Conservation (phyloP, 1,139 yeast genomes). For the Geotrichum macrosporum region DNA sequence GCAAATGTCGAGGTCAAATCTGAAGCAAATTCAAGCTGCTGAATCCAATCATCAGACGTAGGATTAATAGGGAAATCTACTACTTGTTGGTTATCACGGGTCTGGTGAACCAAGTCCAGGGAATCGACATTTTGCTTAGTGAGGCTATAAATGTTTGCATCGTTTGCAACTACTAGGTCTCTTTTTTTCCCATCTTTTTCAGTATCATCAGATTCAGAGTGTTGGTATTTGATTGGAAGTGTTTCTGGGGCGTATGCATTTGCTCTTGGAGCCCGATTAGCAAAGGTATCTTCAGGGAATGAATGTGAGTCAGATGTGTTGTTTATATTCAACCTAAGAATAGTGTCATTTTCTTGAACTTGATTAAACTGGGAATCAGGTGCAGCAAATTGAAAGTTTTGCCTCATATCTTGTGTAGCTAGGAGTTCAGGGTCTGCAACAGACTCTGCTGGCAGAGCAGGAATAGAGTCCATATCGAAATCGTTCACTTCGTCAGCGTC, state of each 20-base stretch:
- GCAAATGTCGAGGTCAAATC: constrained; percentile 16
- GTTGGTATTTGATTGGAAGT: neutral
- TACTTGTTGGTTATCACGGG: neutral
- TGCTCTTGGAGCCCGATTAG: neutral
- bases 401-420: neutral
- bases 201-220: constrained; percentile 4
- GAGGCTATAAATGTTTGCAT: neutral
- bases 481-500: constrained; percentile 40
- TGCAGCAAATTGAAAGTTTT: neutral
- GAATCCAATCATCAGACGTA: constrained; percentile 15
- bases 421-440: neutral
- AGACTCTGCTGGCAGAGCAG: neutral
- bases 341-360: neutral
- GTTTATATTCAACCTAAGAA: neutral
- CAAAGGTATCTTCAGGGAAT: constrained; percentile 11
- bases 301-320: constrained; percentile 1
- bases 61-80: neutral
- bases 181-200: constrained; percentile 1
- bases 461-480: constrained; percentile 19
- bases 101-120: neutral
- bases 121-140: neutral
- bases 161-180: neutral
- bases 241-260: neutral
- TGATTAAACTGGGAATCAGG: neutral
- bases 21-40: constrained; percentile 14